These are phyloP conservation scores for Pichia heedii DNA, from an alignment of 805 yeast species.

Conservation along the genomic window DNA sequence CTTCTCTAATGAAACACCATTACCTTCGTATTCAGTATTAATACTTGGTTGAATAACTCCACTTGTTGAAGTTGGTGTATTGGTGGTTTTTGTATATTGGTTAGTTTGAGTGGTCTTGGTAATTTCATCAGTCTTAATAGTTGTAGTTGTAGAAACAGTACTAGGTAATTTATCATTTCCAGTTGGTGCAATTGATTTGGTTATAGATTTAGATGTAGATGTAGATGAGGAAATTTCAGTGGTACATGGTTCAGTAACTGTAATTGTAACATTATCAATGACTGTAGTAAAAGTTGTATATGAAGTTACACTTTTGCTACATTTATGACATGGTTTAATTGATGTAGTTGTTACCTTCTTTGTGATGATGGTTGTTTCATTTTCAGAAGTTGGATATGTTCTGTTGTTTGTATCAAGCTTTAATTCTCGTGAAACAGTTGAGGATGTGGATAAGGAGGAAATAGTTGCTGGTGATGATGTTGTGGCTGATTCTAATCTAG, in stretches of 20 bases:
- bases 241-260: constrained; percentile 6
- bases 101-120: background rate
- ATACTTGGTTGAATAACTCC: background rate
- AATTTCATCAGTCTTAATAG: background rate
- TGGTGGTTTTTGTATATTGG: background rate
- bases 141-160: too few species aligned
- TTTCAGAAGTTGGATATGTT: background rate
- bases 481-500: too few species aligned
- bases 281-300: constrained; percentile 10
- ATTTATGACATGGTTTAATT: constrained; percentile 4
- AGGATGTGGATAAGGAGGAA: background rate
- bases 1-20: background rate
- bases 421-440: background rate
- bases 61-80: background rate
- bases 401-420: background rate
- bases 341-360: background rate
- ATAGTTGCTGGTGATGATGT: background rate
- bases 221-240: background rate
- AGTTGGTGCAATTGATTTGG: background rate
- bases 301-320: background rate
- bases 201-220: background rate
- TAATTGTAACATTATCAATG: constrained; percentile 5
- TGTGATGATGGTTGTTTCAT: background rate
- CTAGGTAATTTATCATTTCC: too few species aligned
- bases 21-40: background rate